A percentile compares a stretch with the other conserved stretches of the same genome.
phyloP scores from a whole-genome alignment of 805 yeast genomes.

The Cyberlindnera galapagoensis region DNA sequence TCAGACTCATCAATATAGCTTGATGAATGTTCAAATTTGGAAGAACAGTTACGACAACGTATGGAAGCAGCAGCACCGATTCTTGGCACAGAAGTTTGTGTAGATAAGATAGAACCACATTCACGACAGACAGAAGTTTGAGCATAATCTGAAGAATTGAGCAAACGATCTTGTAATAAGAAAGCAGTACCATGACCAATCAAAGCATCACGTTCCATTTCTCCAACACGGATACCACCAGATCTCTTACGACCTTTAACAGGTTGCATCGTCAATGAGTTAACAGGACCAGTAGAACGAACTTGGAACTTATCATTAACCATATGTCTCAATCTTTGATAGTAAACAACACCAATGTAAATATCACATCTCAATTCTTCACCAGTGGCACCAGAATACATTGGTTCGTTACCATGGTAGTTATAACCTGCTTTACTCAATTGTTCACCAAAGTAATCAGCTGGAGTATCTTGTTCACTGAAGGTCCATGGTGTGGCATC shows the following conservation, averaged over 20 bases:
- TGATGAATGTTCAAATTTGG: conserved; percentile 51
- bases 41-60: conserved; percentile 90
- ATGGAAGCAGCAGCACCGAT: conserved; percentile 73
- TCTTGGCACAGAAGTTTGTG: conserved; percentile 87
- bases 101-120: conserved; percentile 88
- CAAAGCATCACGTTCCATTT: conserved; percentile 98
- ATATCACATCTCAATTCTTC: conserved; percentile 95
- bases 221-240: conserved; percentile 99
- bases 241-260: conserved; percentile 98
- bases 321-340: conserved; percentile 98
- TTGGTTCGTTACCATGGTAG: conserved; percentile 97
- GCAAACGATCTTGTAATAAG: conserved; percentile 86
- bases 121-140: conserved; percentile 85
- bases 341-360: conserved; percentile 94
- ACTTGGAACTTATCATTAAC: conserved; percentile 99
- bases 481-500: conserved; percentile 97
- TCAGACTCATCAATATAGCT: conserved; percentile 59
- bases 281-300: conserved; percentile 97
- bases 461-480: conserved; percentile 88
- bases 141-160: conserved; percentile 93
- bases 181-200: conserved; percentile 98
- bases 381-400: conserved; percentile 98
- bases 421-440: conserved; percentile 83
- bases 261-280: conserved; percentile 96
- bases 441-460: conserved; percentile 96